Base-by-base conservation (phyloP, 208 protist species). In the Wallacemonas sp. region DNA sequence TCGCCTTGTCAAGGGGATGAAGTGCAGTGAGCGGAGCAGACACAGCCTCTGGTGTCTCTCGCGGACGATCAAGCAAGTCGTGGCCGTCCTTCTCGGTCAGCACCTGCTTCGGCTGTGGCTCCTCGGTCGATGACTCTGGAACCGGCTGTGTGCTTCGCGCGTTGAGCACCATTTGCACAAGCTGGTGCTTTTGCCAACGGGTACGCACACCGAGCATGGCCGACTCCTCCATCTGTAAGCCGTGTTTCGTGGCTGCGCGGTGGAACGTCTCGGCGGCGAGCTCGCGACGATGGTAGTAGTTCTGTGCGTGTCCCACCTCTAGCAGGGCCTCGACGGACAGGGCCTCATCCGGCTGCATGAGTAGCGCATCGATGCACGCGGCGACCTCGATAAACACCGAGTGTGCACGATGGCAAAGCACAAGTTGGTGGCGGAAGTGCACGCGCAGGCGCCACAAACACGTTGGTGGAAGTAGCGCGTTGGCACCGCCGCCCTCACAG, bases 131-230 rank as follows among this genome's bases (percentile, higher is more conserved):
- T 12, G 24, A 36, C 22, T 39, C 53, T 22, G 85, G 80, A 24
- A 80, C 59, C 3, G 71, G 38, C 10, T 65, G 57, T 6, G 39
- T 33, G 62, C 87, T 89, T 21, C 63, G 33, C 10, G 91, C 94
- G 45, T 92, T 77, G 27, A 97, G 44, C 5, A 96, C 63, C 66
- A 92, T 82, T 66, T 97, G 92, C 45, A 94, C 81, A 6, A 85
- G 65, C 62, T 95, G 71, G 44, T 93, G 87, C 59, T 85, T 68
- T 82, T 98, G 94, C 83, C 87, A 96, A 9, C 92, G 89, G 15
- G 94, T 98, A 19, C 92, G 85, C 48, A 96, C 89, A 10, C 94
- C 94, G 26, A 96, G 29, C 71, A 95, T 88, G 10, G 86, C 72
- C 2, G 77, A 76, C 73, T 96, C 85, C 58, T 92, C 75, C n/a